phyloP scores from a whole-genome alignment of 345 rosid genomes.

The Cardamine resedifolia region DNA sequence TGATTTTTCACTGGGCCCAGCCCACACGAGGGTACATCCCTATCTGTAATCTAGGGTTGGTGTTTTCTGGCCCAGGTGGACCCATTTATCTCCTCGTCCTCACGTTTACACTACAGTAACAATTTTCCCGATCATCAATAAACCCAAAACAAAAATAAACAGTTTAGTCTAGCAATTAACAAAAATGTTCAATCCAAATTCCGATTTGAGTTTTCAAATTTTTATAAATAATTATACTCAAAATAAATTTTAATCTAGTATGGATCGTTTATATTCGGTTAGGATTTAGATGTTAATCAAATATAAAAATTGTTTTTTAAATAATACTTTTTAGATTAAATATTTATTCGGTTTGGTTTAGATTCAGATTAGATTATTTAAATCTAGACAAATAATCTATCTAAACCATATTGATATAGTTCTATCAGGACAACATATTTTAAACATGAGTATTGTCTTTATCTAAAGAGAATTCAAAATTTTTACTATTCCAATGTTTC shows the following conservation, averaged over 20 bases:
- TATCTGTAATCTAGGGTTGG: slow-evolving; percentile 1
- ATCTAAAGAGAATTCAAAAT: neutral
- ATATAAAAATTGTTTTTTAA: too few species aligned
- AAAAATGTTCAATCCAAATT: neutral
- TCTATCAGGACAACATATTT: too few species aligned
- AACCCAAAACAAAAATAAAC: neutral
- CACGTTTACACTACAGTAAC: slow-evolving; percentile 7
- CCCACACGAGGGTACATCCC: slow-evolving; percentile 36
- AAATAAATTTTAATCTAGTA: neutral
- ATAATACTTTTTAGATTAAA: neutral
- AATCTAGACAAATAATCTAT: too few species aligned
- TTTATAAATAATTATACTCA: neutral
- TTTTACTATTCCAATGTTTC: neutral
- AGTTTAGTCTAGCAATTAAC: neutral
- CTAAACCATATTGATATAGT: neutral
- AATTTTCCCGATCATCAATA: neutral
- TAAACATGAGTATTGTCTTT: neutral
- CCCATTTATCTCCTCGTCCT: slow-evolving; percentile 28
- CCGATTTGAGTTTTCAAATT: neutral
- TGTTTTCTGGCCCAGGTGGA: slow-evolving; percentile 29
- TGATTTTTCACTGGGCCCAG: slow-evolving; percentile 21
- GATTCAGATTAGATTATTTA: neutral
- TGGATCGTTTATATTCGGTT: too few species aligned
- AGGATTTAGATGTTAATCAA: neutral
- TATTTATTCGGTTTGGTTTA: neutral